Evolutionary conservation across 2,329 filamentous ascomycete species (phyloP).

Genomic region (Cordyceps fumosorosea): DNA sequence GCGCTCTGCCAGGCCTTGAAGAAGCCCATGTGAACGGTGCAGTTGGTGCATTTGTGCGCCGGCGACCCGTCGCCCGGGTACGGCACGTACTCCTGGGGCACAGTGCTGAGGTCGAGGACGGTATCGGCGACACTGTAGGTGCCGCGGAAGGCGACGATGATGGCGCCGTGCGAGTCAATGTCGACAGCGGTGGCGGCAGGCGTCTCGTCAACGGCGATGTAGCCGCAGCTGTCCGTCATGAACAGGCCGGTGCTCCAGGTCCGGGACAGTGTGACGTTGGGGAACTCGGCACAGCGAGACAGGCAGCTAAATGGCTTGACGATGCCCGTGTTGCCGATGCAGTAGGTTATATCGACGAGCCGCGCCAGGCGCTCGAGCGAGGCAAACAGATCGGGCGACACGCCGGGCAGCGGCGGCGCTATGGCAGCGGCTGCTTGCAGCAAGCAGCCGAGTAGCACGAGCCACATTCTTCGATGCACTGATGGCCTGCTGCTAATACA

Average conservation of each 20-base stretch:
- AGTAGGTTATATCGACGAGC: slow-evolving; percentile 91
- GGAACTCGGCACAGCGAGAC: slow-evolving; percentile 80
- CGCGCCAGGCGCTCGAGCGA: slow-evolving; percentile 84
- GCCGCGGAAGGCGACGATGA: slow-evolving; percentile 85
- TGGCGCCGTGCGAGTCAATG: slow-evolving; percentile 29
- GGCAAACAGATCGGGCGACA: slow-evolving; percentile 63
- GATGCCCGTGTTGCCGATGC: slow-evolving; percentile 79
- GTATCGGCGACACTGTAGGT: slow-evolving; percentile 93
- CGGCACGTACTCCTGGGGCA: slow-evolving; percentile 84
- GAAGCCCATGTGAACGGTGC: slow-evolving; percentile 90
- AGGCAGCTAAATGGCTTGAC: slow-evolving; percentile 76
- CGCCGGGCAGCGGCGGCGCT: slow-evolving; percentile 6
- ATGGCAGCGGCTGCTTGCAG: background rate
- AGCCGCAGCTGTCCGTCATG: slow-evolving; percentile 87
- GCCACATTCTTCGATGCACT: background rate
- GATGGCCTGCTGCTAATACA: background rate
- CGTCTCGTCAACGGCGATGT: slow-evolving; percentile 77
- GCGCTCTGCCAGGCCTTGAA: slow-evolving; percentile 77
- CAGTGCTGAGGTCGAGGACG: slow-evolving; percentile 79
- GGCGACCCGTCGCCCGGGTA: slow-evolving; percentile 51
- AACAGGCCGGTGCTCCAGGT: slow-evolving; percentile 89
- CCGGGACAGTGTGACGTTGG: slow-evolving; percentile 67
- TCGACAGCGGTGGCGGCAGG: slow-evolving; percentile 17
- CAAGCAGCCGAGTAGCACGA: background rate
- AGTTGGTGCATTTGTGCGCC: slow-evolving; percentile 65